A percentile compares a stretch with the other conserved stretches of the same genome.
phyloP scores from a whole-genome alignment of 305 asterid species.

The Fraxinus angustifolia region DNA sequence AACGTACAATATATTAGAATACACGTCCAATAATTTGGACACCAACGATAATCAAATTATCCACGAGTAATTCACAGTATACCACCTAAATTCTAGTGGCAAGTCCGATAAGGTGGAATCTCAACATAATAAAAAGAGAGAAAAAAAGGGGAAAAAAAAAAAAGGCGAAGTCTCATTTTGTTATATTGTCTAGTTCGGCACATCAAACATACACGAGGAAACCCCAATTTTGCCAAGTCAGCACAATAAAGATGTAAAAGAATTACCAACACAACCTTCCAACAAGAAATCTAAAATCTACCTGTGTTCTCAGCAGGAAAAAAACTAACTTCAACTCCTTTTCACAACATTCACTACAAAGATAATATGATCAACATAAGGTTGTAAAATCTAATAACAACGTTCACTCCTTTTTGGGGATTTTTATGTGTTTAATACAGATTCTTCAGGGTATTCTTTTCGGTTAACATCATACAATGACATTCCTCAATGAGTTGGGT shows the following conservation, averaged over 20 bases:
- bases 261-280: background rate
- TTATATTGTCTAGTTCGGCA: background rate
- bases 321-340: constrained; percentile 23
- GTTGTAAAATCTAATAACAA: constrained; percentile 23
- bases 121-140: background rate
- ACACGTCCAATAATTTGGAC: background rate
- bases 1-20: no score
- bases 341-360: constrained; percentile 29
- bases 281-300: constrained; percentile 17
- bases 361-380: constrained; percentile 22
- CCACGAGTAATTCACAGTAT: background rate
- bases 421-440: constrained; percentile 29
- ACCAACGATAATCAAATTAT: no score
- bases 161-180: background rate
- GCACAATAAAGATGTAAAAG: background rate
- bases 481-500: constrained; percentile 37
- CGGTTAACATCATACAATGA: background rate
- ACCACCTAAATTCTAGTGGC: background rate
- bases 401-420: constrained; percentile 19
- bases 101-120: background rate
- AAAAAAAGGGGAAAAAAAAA: no score
- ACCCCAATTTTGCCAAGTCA: background rate
- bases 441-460: background rate
- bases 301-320: constrained; percentile 14
- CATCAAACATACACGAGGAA: background rate